Base-by-base conservation (phyloP, 257 asterid species). In the Lantana camara region DNA sequence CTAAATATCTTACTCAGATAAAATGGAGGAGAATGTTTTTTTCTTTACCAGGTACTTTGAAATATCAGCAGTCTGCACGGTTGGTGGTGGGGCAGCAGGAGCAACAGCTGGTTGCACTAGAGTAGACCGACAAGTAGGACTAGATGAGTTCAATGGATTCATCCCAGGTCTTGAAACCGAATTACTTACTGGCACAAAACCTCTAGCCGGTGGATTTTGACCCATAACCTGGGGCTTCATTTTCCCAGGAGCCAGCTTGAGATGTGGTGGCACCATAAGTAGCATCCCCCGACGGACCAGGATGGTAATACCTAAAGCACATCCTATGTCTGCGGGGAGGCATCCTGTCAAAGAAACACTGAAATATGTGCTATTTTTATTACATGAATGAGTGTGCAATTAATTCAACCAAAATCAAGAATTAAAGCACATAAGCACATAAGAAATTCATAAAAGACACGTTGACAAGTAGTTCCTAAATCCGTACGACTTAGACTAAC, bases 51-150 rank as follows among this genome's bases (percentile, higher is more conserved):
- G 99, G 97, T 17, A 93, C 99, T 76, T 82, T 11, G 96, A 87
- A 44, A 96, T 90, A 80, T 87, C 96, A 72, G 81, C 97, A 8
- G 97, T 93, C 79, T 93, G 97, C 64, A 93, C 91, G n/a, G 97
- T 90, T 40, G 97, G 95, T 22, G 97, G 97, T 16, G 99, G 95
- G 63, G 92, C 82, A 62, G 96, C 82, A 52, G 97, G 95, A 69
- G 90, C 6, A 63, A 70, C 94, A 21, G 90, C 79, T 56, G 81
- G 58, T 63, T 82, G 95, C 69, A 59, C 69, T 41, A 87, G 78
- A 73, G 86, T 74, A n/a, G 79, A 35, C 7, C 32, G 78, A 57
- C 79, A 89, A 60, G 80, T 70, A 51, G 97, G 96, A 70, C 88
- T 85, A 51, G 87, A 74, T 68, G 91, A 94, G 79, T 83, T 93